Percentiles rank a stretch among this genome's conserved stretches.
These are phyloP conservation scores for Emmonsia crescens DNA, from an alignment of 2,329 filamentous ascomycete species.

Conservation along the genomic window DNA sequence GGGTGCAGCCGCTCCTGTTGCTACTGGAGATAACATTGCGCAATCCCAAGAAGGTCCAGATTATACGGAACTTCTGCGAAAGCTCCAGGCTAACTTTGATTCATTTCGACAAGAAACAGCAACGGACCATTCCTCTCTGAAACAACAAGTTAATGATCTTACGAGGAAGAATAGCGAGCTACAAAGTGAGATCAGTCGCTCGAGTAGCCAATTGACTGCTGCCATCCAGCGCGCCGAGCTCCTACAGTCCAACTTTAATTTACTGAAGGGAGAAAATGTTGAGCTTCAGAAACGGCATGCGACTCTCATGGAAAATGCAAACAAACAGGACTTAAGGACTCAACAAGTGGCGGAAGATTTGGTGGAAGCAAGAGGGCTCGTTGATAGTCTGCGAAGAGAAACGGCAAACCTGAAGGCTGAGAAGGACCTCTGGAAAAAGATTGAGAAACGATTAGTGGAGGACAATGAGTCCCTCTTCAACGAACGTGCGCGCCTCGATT, in stretches of 20 bases:
- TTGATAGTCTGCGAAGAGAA: slow-evolving; percentile 83
- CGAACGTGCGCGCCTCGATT: slow-evolving; percentile 75
- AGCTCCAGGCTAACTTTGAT: slow-evolving; percentile 83
- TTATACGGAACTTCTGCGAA: slow-evolving; percentile 67
- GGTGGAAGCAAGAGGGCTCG: slow-evolving; percentile 68
- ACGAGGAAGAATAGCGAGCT: slow-evolving; percentile 72
- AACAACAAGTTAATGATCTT: slow-evolving; percentile 71
- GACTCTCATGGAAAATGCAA: slow-evolving; percentile 65
- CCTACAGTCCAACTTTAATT: slow-evolving; percentile 74
- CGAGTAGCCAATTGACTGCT: slow-evolving; percentile 69
- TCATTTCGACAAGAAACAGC: slow-evolving; percentile 76
- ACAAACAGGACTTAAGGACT: slow-evolving; percentile 79
- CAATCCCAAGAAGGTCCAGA: slow-evolving; percentile 53
- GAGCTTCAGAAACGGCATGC: slow-evolving; percentile 79
- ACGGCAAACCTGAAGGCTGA: slow-evolving; percentile 88
- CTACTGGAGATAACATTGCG: slow-evolving; percentile 33
- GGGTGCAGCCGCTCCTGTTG: slow-evolving; percentile 37
- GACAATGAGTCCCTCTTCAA: slow-evolving; percentile 78
- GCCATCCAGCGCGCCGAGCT: slow-evolving; percentile 79
- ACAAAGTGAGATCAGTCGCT: slow-evolving; percentile 69
- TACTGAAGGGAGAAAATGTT: slow-evolving; percentile 71
- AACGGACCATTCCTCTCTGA: slow-evolving; percentile 69
- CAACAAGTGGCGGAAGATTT: slow-evolving; percentile 91
- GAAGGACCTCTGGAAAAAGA: slow-evolving; percentile 88
- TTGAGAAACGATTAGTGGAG: slow-evolving; percentile 75